These are phyloP conservation scores for Friedmanniomyces simplex DNA, from an alignment of 495 filamentous ascomycete species.

Conservation along the genomic window DNA sequence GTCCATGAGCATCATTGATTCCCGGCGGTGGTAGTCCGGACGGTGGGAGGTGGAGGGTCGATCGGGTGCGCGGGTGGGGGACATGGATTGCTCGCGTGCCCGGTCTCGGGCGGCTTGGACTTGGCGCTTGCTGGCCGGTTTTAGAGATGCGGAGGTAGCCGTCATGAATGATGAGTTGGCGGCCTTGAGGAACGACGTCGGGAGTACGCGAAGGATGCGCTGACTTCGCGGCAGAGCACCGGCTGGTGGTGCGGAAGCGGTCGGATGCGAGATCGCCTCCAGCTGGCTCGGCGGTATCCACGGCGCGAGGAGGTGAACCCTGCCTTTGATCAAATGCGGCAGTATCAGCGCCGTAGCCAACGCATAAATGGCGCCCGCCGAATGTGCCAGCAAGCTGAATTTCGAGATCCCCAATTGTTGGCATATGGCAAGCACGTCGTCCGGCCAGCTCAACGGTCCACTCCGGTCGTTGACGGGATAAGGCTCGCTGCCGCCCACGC, in stretches of 20 bases:
- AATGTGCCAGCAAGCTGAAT: constrained; percentile 96
- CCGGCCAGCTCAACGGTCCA: constrained; percentile 91
- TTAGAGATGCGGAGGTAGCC: constrained; percentile 76
- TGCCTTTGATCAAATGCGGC: constrained; percentile 88
- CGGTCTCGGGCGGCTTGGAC: constrained; percentile 37
- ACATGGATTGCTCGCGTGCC: constrained; percentile 12
- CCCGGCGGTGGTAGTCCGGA: constrained; percentile 20
- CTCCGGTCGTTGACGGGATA: constrained; percentile 56
- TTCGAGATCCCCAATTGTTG: constrained; percentile 86
- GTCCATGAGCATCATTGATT: constrained; percentile 34
- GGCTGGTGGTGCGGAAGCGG: constrained; percentile 60
- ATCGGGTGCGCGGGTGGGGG: constrained; percentile 28
- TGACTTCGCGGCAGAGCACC: constrained; percentile 87
- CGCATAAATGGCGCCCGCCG: constrained; percentile 93
- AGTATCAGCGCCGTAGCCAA: constrained; percentile 91
- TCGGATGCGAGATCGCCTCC: constrained; percentile 55
- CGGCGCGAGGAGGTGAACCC: constrained; percentile 88
- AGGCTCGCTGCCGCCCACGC: constrained; percentile 83
- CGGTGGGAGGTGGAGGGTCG: constrained; percentile 4
- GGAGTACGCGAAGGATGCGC: constrained; percentile 79
- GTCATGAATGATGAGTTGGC: constrained; percentile 93
- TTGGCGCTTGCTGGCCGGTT: constrained; percentile 15
- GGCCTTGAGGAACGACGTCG: constrained; percentile 82
- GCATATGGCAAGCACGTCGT: constrained; percentile 93
- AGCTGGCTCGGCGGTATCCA: constrained; percentile 99